phyloP scores from a whole-genome alignment of 495 filamentous ascomycete genomes.

The Rhypophila decipiens region DNA sequence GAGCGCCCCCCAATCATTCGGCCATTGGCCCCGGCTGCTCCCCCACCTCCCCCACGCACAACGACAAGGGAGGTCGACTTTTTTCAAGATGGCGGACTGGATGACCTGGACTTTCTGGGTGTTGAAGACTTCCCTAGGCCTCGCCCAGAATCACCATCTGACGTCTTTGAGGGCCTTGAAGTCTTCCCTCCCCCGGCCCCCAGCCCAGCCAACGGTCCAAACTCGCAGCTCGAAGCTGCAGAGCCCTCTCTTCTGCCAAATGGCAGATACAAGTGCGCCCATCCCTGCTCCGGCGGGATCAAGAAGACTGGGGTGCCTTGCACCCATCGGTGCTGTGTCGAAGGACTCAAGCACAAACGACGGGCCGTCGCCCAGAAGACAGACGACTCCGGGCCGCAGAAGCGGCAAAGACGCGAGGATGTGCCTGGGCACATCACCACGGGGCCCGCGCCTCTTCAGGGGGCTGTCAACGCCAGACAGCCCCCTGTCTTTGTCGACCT shows the following conservation, averaged over 20 bases:
- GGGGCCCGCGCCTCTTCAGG: too few relatives aligned
- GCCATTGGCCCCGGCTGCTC: slow-evolving; percentile 2
- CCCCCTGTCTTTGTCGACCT: too few relatives aligned
- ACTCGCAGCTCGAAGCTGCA: slow-evolving; percentile 4
- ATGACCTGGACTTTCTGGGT: slow-evolving; percentile 21
- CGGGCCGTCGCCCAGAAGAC: slow-evolving; percentile 75
- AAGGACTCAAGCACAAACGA: too few relatives aligned
- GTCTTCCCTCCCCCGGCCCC: slow-evolving; percentile 1
- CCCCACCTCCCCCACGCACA: slow-evolving; percentile 1
- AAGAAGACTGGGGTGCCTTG: slow-evolving; percentile 46
- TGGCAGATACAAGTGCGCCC: slow-evolving; percentile 85
- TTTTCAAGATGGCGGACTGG: slow-evolving; percentile 10
- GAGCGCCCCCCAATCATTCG: too few relatives aligned
- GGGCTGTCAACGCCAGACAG: too few relatives aligned
- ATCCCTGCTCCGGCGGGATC: slow-evolving; percentile 63
- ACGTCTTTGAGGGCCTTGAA: too few relatives aligned
- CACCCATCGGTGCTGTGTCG: slow-evolving; percentile 75
- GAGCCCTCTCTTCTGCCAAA: slow-evolving; percentile 56
- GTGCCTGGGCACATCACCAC: too few relatives aligned
- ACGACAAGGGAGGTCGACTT: slow-evolving; percentile 6
- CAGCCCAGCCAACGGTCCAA: slow-evolving; percentile 23
- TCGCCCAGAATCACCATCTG: neutral
- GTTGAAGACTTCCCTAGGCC: slow-evolving; percentile 24
- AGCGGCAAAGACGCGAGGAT: slow-evolving; percentile 6
- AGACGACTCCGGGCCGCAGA: slow-evolving; percentile 46